Evolutionary conservation across 768 basidiomycete genomes (phyloP).

Genomic region (Rhodotorula toruloides): DNA sequence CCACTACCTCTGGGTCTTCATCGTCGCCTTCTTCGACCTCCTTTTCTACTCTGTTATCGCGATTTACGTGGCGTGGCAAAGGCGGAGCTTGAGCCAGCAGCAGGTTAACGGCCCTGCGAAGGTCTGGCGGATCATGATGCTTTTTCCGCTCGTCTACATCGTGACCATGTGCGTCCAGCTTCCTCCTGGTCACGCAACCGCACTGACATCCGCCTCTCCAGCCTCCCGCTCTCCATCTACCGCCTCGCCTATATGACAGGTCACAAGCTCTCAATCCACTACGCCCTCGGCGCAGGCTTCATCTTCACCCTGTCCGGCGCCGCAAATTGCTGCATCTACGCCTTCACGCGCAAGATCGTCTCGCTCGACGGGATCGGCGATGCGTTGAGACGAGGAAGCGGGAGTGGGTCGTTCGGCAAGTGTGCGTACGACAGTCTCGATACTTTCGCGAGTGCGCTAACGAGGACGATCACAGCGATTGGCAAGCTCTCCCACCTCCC

Average conservation of each 20-base stretch:
- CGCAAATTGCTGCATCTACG: conserved; percentile 21
- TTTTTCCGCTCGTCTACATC: conserved; percentile 13
- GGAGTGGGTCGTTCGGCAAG: not conserved
- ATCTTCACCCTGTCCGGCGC: conserved; percentile 18
- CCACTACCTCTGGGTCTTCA: conserved; percentile 27
- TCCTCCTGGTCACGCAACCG: not conserved
- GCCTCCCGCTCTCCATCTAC: conserved; percentile 16
- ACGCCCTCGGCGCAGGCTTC: conserved; percentile 9
- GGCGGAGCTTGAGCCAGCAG: not conserved
- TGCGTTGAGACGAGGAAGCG: conserved; percentile 9
- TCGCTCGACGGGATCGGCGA: conserved; percentile 9
- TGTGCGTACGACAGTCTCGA: not conserved
- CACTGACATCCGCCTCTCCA: not conserved
- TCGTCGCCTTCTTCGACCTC: conserved; percentile 12
- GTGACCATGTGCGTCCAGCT: conserved; percentile 14
- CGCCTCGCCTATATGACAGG: conserved; percentile 23
- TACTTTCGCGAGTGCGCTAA: not conserved
- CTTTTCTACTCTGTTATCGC: conserved; percentile 21
- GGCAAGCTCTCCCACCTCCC: not conserved
- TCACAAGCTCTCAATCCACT: not conserved
- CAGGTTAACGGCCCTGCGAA: not conserved
- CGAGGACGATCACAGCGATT: not conserved
- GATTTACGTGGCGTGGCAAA: not conserved
- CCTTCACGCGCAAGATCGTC: conserved; percentile 18
- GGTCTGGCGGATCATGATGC: conserved; percentile 15